Conservation (phyloP, 768 basidiomycete species). For the Pulveroboletus sp. region DNA sequence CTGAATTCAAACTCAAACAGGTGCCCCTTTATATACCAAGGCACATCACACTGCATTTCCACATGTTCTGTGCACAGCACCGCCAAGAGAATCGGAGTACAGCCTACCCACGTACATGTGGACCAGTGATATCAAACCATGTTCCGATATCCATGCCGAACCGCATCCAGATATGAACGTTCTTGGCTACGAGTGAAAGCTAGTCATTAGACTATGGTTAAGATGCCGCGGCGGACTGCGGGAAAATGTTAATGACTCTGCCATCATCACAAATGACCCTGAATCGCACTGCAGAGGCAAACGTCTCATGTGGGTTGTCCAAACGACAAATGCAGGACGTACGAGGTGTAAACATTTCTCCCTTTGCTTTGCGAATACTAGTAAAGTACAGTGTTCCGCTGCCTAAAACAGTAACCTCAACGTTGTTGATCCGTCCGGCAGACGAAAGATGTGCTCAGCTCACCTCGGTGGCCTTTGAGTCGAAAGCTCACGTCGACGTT, state of each 20-base stretch:
- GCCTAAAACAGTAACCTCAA: constrained; percentile 33
- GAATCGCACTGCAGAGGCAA: constrained; percentile 48
- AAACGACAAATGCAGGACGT: constrained; percentile 1
- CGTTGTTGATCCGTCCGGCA: not conserved
- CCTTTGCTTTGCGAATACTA: constrained; percentile 73
- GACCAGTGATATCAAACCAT: too few relatives aligned
- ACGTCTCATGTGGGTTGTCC: not conserved
- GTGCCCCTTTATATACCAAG: too few relatives aligned
- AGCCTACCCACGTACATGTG: too few relatives aligned
- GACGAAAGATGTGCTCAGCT: constrained; percentile 7
- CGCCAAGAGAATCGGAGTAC: too few relatives aligned
- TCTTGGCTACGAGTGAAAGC: too few relatives aligned
- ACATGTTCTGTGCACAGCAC: too few relatives aligned
- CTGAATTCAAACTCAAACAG: too few relatives aligned
- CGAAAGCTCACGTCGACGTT: constrained; percentile 76
- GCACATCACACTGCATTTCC: too few relatives aligned
- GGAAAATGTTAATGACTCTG: constrained; percentile 35
- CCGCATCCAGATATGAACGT: too few relatives aligned
- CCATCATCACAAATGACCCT: constrained; percentile 64
- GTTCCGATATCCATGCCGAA: too few relatives aligned
- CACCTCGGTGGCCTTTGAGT: constrained; percentile 67
- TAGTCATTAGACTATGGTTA: too few relatives aligned
- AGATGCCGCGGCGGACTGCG: constrained; percentile 1
- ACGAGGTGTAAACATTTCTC: constrained; percentile 65
- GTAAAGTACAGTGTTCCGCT: constrained; percentile 80